Evolutionary conservation across 2,329 filamentous ascomycete genomes (phyloP).

Genomic region (Neocatenulostroma microsporum): DNA sequence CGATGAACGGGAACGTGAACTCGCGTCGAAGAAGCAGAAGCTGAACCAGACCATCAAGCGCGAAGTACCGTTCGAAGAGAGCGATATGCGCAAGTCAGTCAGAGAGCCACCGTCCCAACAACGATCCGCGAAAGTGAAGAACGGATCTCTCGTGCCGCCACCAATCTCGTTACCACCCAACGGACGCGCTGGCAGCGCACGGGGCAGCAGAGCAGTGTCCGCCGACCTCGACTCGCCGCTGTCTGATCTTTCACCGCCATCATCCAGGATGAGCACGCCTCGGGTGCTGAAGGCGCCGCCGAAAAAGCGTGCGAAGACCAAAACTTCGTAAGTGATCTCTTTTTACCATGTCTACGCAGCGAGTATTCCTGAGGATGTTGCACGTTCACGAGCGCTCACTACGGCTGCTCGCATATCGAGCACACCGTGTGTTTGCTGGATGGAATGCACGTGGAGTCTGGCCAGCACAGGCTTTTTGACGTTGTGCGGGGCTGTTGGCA

Average conservation of each 20-base stretch:
- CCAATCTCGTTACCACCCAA: constrained; percentile 17
- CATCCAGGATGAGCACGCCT: constrained; percentile 26
- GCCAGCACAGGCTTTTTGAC: constrained; percentile 6
- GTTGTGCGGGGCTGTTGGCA: constrained; percentile 17
- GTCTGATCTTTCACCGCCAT: constrained; percentile 25
- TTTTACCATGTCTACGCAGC: constrained; percentile 3
- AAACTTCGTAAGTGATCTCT: constrained; percentile 31
- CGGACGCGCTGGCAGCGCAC: constrained; percentile 14
- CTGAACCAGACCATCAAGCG: constrained; percentile 22
- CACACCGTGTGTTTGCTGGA: constrained; percentile 14
- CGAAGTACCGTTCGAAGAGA: constrained; percentile 25
- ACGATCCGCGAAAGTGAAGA: constrained; percentile 13
- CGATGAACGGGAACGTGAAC: constrained; percentile 20
- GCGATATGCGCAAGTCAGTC: constrained; percentile 22
- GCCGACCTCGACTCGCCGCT: constrained; percentile 26
- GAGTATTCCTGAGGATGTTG: too few relatives aligned
- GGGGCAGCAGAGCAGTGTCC: constrained; percentile 21
- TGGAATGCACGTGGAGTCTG: constrained; percentile 12
- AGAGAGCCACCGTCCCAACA: constrained; percentile 11
- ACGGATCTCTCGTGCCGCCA: constrained; percentile 17
- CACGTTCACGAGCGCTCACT: too few relatives aligned
- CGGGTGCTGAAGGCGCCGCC: constrained; percentile 12
- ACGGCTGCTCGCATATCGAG: too few relatives aligned
- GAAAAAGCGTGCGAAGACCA: constrained; percentile 32
- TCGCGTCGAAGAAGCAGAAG: constrained; percentile 29